Evolutionary conservation across 1,284 basidiomycete genomes (phyloP), one percentile per base, ranked within the genome.

Genomic region (Sanguinoderma infundibulare): DNA sequence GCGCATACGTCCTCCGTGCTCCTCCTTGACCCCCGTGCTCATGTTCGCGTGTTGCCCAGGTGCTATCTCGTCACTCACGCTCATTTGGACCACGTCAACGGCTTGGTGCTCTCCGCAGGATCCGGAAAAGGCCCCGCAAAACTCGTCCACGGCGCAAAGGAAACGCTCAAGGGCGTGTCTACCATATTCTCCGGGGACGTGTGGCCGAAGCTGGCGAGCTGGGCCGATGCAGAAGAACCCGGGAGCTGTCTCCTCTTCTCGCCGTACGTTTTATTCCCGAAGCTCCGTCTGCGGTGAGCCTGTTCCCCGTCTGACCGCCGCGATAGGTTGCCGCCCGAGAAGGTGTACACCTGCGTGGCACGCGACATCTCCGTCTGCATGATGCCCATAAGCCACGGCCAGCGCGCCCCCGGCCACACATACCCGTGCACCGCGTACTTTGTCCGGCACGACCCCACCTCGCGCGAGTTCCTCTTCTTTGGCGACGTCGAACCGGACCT

Each of bases 401-500:
- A 77, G 64, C 54, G 50, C 70, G 74, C 75, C 30, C 57, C 64
- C 8, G 66, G 72, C 24, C 83, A 81, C 0, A 73, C 78, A 1
- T 92, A 94, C 73, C 79, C 86, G 15, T 90, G 89, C 30, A 78
- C 87, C 1, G 93, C 91, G 9, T 95, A 90, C 76, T 93, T 94
- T 72, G 73, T 95, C 63, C 83, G 84, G 12, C 84, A 92, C 70
- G 78, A 87, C 56, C 70, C 78, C 20, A 81, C 81, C 34, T 72
- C 73, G 2, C 81, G 78, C 52, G 89, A 93, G 69, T 87, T 94
- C 64, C 79, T 95, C 44, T 95, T 95, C 75, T 94, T 94, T 66
- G 94, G 94, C 12, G 91, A 94, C 74, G 89, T 92, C 55, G 90
- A 92, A 69, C 87, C 91, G 5, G 94, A 95, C 74, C 82, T 82